Evolutionary conservation across 2,329 filamentous ascomycete species (phyloP).

Genomic region (Trichophyton verrucosum): DNA sequence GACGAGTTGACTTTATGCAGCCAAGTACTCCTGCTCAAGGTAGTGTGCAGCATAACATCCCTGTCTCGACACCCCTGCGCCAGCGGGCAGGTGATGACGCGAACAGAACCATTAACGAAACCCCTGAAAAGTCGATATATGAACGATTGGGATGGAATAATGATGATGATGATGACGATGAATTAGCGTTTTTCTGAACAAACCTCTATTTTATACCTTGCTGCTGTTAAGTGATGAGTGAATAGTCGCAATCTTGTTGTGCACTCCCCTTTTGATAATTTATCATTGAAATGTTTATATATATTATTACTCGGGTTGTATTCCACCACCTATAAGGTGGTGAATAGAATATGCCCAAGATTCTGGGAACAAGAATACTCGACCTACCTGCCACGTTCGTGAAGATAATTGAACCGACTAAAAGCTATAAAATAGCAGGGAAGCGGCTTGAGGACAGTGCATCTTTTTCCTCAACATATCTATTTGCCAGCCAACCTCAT

Average conservation of each 20-base stretch:
- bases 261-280: no score
- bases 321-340: no score
- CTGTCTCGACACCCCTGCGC: not conserved
- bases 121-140: slow-evolving; percentile 32
- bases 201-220: not conserved
- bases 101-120: slow-evolving; percentile 10
- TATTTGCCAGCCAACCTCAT: no score
- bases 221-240: no score
- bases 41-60: not conserved
- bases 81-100: not conserved
- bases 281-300: no score
- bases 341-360: no score
- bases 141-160: slow-evolving; percentile 34
- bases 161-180: slow-evolving; percentile 22
- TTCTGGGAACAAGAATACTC: no score
- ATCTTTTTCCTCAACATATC: no score
- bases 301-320: no score
- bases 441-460: no score
- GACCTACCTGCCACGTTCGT: not conserved
- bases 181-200: slow-evolving; percentile 12
- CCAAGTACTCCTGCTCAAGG: not conserved
- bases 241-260: no score
- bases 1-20: not conserved
- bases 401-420: not conserved
- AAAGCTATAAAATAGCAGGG: no score